Evolutionary conservation across 2,329 filamentous ascomycete genomes (phyloP).

Genomic region (Arthrobotrys pseudoclavata): DNA sequence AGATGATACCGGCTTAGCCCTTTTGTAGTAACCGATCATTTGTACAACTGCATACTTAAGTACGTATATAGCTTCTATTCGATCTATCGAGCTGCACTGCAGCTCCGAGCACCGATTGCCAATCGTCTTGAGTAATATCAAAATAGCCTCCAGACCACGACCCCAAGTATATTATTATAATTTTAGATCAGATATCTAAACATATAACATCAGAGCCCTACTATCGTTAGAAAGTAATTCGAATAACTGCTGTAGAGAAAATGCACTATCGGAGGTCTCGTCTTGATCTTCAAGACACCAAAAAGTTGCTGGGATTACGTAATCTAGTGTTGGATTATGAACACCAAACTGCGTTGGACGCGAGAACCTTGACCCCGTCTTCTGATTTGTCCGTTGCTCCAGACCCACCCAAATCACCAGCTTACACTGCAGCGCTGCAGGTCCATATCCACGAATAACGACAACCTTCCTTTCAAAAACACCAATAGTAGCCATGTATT

Average conservation of each 20-base stretch:
- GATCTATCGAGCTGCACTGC: not conserved
- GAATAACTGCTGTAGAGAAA: not conserved
- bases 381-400: conserved; percentile 21
- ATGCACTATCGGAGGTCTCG: not conserved
- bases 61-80: not conserved
- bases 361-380: conserved; percentile 25
- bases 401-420: conserved; percentile 9
- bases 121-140: not conserved
- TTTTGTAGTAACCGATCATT: conserved; percentile 1
- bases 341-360: conserved; percentile 4
- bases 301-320: conserved; percentile 3
- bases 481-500: conserved; percentile 21
- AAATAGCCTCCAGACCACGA: no score
- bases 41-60: not conserved
- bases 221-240: not conserved
- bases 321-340: conserved; percentile 30
- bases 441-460: conserved; percentile 1
- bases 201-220: not conserved
- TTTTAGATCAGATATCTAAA: not conserved
- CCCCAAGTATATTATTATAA: not conserved
- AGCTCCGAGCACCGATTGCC: not conserved
- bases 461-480: conserved; percentile 1
- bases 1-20: not conserved
- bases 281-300: not conserved
- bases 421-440: conserved; percentile 11